Percentiles rank a stretch among this genome's conserved stretches.
Conservation (phyloP, 176 grass and related monocot genomes). For the Alopecurus myosuroides region DNA sequence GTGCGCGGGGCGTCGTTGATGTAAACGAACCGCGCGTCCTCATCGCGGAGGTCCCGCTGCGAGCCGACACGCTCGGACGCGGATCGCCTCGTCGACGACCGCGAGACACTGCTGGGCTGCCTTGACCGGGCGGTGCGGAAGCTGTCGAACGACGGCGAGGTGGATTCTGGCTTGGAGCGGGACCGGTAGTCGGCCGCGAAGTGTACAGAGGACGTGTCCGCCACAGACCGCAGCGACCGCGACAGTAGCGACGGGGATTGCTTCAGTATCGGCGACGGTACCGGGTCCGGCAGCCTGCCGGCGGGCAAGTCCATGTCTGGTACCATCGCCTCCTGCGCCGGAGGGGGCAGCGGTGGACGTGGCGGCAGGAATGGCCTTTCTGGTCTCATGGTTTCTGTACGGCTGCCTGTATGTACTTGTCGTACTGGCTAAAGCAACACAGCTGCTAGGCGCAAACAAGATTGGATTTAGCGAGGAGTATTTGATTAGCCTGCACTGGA, state of each 20-base stretch:
- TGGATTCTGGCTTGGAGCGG: constrained; percentile 32
- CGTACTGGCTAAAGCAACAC: background rate
- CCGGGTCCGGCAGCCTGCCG: constrained; percentile 36
- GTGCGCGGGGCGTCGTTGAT: constrained; percentile 67
- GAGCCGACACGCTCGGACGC: constrained; percentile 67
- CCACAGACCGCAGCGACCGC: constrained; percentile 33
- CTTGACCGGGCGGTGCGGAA: constrained; percentile 32
- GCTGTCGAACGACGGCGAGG: constrained; percentile 20
- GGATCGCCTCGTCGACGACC: constrained; percentile 30
- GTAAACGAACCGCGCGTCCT: constrained; percentile 91
- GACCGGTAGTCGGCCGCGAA: constrained; percentile 32
- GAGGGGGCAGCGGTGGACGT: constrained; percentile 13
- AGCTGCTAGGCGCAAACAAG: background rate
- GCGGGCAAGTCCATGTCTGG: constrained; percentile 11
- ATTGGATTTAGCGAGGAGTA: constrained; percentile 6
- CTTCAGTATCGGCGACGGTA: constrained; percentile 49
- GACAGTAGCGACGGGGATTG: constrained; percentile 24
- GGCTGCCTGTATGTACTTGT: background rate
- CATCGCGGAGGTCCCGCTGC: constrained; percentile 73
- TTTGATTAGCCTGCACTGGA: constrained; percentile 8
- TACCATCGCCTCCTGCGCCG: background rate
- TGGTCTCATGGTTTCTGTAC: constrained; percentile 23
- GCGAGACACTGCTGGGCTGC: constrained; percentile 7
- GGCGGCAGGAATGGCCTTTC: constrained; percentile 13
- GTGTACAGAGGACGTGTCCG: constrained; percentile 35